Evolutionary conservation across 768 basidiomycete genomes (phyloP).

Genomic region (Chalciporus pseudorubinellus): DNA sequence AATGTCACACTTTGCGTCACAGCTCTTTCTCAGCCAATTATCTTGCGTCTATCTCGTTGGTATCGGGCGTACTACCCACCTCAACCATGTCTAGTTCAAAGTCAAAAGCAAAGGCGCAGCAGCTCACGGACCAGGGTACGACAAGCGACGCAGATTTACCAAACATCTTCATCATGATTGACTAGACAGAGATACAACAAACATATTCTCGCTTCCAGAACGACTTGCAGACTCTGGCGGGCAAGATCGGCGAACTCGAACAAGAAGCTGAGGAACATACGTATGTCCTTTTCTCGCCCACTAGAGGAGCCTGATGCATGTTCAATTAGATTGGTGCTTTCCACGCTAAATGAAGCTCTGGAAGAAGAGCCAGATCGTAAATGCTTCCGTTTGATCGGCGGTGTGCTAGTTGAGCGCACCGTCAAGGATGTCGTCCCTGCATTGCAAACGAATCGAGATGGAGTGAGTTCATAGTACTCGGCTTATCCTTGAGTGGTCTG

Average conservation of each 20-base stretch:
- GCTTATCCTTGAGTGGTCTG: background rate
- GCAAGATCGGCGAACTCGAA: conserved; percentile 95
- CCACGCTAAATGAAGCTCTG: conserved; percentile 80
- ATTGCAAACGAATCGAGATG: conserved; percentile 84
- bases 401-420: conserved; percentile 92
- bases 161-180: conserved; percentile 36
- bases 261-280: conserved; percentile 93
- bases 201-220: conserved; percentile 79
- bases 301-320: conserved; percentile 1
- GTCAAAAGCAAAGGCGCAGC: conserved; percentile 54
- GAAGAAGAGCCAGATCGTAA: conserved; percentile 85
- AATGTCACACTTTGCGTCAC: conserved; percentile 26
- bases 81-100: conserved; percentile 51
- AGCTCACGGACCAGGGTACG: conserved; percentile 73
- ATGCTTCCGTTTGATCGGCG: conserved; percentile 96
- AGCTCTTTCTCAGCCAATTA: conserved; percentile 26
- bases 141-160: background rate
- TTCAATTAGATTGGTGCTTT: conserved; percentile 71
- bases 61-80: background rate
- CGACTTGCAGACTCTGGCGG: conserved; percentile 87
- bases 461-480: conserved; percentile 48
- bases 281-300: conserved; percentile 46
- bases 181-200: conserved; percentile 79
- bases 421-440: conserved; percentile 93
- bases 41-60: conserved; percentile 13